Base-by-base conservation (phyloP, 352 stramenopile genomes). In the Salisapilia sapeloensis region DNA sequence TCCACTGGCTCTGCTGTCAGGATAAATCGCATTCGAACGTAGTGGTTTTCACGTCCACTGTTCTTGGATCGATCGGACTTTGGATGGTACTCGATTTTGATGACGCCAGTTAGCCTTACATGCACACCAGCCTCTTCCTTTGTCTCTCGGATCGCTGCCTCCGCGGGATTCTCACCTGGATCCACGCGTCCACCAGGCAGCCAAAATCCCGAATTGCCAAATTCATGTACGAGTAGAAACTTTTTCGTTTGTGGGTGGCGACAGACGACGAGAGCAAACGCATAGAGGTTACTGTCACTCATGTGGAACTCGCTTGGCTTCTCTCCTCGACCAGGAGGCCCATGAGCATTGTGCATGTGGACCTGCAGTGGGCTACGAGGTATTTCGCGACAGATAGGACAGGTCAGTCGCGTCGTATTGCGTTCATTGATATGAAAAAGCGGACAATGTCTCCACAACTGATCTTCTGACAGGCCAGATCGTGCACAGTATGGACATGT, bases 381-480 rank as follows among this genome's bases (percentile, higher is more conserved):
- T 11, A 46, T 53, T 24, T 84, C 56, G 24, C 57, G 52, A 42
- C 74, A 89, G 25, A 89, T 81, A 11, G 74, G 74, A 40, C 74
- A 89, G 27, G 48, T 46, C 19, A 89, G 49, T 14, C 61, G 48
- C 38, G 81, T 62, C 26, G 56, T 67, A 40, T 86, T 80, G 41
- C 63, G 69, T 35, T 84, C 74, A 46, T 89, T 89, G 46, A 89
- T 89, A 42, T 89, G 74, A 48, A 76, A 85, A 46, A 89, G 42
- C 12, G 74, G 74, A 34, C 66, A 77, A 35, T 89, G 74, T 38
- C 62, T 55, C 74, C 74, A 89, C n/a, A 89, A 54, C 31, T 84
- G 48, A 40, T 89, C 74, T 45, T 89, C 74, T 4, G 55, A 58
- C 33, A 89, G 62, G n/a, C 63, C 70, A 6, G 42, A 57, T 38